Evolutionary conservation across 495 filamentous ascomycete genomes (phyloP), one percentile per base, ranked within the genome.

Genomic region (Choiromyces venosus): DNA sequence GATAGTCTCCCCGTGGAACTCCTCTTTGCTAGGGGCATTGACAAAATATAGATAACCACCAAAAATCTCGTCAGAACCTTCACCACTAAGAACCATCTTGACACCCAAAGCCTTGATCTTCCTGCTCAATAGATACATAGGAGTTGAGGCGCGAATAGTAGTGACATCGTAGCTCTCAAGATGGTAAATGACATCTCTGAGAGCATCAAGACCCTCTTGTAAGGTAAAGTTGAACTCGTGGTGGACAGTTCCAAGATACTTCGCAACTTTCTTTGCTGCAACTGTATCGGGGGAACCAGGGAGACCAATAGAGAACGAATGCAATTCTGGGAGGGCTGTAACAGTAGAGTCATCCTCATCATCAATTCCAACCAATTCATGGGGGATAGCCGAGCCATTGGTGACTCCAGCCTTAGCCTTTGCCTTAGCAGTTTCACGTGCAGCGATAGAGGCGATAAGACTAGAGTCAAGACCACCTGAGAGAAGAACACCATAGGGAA

Each of bases 21-120:
- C 92, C 82, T 89, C 89, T 85, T 91, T 92, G 86, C 91, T 87
- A 69, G 95, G 95, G 10, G 95, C 95, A 74, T 89, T 91, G 84
- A 96, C 92, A 89, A 99, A 99, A 87, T 99, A 99, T 33, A 99
- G 90, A 84, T 99, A 99, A 56, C 95, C 95, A 73, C 96, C 95
- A 79, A 97, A 98, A 80, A 97, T 96, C 84, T 99, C 95, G 83
- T 99, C 95, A 81, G 90, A 93, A 73, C 95, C 95, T 85, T 99
- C 95, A 71, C 95, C 95, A 81, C 90, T 93, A 61, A 99, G 87
- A 72, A 99, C 95, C 95, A 99, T 99, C 88, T 99, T 99, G 71
- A 99, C 92, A 74, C 95, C 96, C 87, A 97, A 91, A 25, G 93
- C 95, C 87, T 99, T 99, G 86, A 99, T 98, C 85, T 98, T 99